These are phyloP conservation scores for Arachis hypogaea DNA, from an alignment of 306 rosid genomes.

Conservation along the genomic window DNA sequence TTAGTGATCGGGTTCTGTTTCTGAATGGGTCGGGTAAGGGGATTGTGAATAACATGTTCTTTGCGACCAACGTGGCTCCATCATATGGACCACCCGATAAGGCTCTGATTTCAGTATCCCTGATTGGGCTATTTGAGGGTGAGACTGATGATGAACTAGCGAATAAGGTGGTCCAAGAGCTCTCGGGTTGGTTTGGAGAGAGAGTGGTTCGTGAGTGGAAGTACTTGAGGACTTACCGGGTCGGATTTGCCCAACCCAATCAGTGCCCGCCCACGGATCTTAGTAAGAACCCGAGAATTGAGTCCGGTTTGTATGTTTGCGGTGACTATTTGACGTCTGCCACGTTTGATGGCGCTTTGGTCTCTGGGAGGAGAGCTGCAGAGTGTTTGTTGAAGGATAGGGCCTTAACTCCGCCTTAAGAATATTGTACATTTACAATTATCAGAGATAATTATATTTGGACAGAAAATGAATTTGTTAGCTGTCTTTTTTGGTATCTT, in stretches of 20 bases:
- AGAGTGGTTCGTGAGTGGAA: slow-evolving; percentile 60
- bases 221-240: slow-evolving; percentile 70
- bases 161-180: slow-evolving; percentile 54
- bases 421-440: background rate
- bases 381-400: slow-evolving; percentile 69
- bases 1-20: slow-evolving; percentile 59
- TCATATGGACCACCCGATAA: slow-evolving; percentile 70
- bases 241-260: slow-evolving; percentile 83
- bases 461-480: background rate
- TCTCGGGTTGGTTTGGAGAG: slow-evolving; percentile 68
- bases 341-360: slow-evolving; percentile 88
- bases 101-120: slow-evolving; percentile 67
- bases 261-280: slow-evolving; percentile 72
- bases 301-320: slow-evolving; percentile 64
- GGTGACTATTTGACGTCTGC: slow-evolving; percentile 85
- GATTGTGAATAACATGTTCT: slow-evolving; percentile 88
- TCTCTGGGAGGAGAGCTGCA: slow-evolving; percentile 83
- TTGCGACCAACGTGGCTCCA: slow-evolving; percentile 80
- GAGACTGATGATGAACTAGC: slow-evolving; percentile 52
- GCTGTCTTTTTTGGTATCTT: background rate
- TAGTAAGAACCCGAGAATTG: slow-evolving; percentile 55
- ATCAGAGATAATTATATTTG: background rate
- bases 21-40: slow-evolving; percentile 85
- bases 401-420: slow-evolving; percentile 12
- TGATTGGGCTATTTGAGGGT: slow-evolving; percentile 60